Conservation (phyloP, 345 rosid genomes). For the Alliaria petiolata region DNA sequence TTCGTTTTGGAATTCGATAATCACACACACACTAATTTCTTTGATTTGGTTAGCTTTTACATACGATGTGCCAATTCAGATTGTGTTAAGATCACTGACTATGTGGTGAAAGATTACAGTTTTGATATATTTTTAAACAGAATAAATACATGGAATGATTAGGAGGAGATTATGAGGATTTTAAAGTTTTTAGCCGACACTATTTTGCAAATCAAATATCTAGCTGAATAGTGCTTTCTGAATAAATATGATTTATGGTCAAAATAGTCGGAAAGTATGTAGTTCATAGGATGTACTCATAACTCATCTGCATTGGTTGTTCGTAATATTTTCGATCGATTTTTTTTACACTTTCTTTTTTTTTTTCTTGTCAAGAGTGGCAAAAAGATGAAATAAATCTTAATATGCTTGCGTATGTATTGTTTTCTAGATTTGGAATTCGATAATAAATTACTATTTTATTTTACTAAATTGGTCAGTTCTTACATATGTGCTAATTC, state of each 20-base stretch:
- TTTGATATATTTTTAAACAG: too few relatives aligned
- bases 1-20: not conserved
- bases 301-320: not conserved
- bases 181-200: not conserved
- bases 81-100: too few relatives aligned
- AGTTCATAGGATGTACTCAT: not conserved
- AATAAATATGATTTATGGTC: not conserved
- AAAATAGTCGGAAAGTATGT: constrained; percentile 1
- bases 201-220: not conserved
- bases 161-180: not conserved
- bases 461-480: not conserved
- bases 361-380: not conserved
- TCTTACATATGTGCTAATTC: not conserved
- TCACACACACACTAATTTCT: not conserved
- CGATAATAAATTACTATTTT: not conserved
- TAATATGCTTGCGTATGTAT: not conserved
- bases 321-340: not conserved
- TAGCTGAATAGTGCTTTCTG: not conserved
- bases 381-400: not conserved
- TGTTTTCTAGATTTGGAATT: not conserved
- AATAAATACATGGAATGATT: not conserved
- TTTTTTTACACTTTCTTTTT: not conserved
- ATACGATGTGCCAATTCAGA: not conserved
- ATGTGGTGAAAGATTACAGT: too few relatives aligned
- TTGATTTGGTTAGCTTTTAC: not conserved